phyloP scores from a whole-genome alignment of 179 eudicot species.

The Beta macrorhiza region DNA sequence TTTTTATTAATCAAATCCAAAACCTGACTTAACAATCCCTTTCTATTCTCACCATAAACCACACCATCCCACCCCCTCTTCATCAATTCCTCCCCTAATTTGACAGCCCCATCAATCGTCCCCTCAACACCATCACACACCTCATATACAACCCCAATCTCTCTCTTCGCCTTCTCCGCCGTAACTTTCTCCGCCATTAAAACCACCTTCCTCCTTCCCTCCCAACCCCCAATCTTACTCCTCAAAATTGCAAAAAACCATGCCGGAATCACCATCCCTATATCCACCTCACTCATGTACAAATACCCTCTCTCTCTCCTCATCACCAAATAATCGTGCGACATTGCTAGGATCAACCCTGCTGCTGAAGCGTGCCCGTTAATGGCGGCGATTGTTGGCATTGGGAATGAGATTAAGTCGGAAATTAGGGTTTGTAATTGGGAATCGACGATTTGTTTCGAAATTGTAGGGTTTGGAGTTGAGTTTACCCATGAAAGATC shows the following conservation, averaged over 20 bases:
- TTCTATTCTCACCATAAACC: conserved; percentile 43
- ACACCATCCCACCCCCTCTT: conserved; percentile 41
- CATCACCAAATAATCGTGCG: conserved; percentile 66
- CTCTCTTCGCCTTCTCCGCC: conserved; percentile 37
- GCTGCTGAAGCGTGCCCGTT: conserved; percentile 70
- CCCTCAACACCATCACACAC: conserved; percentile 35
- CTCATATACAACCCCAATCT: conserved; percentile 41
- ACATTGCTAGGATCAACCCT: conserved; percentile 47
- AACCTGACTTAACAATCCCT: conserved; percentile 18
- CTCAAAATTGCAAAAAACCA: conserved; percentile 33
- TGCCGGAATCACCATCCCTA: conserved; percentile 31
- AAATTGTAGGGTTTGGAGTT: neutral
- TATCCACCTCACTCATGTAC: conserved; percentile 57
- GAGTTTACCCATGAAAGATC: conserved; percentile 45
- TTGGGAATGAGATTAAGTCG: conserved; percentile 50
- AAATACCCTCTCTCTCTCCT: conserved; percentile 46
- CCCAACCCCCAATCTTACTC: conserved; percentile 35
- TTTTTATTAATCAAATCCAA: conserved; percentile 6
- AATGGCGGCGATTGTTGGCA: conserved; percentile 68
- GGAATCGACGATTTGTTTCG: neutral
- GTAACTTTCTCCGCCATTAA: conserved; percentile 40
- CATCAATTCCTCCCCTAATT: conserved; percentile 34
- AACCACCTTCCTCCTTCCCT: conserved; percentile 30
- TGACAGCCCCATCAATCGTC: conserved; percentile 37
- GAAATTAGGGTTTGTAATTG: conserved; percentile 18